phyloP scores from a whole-genome alignment of 139 green algal genomes.

The Pycnococcus provasolii region DNA sequence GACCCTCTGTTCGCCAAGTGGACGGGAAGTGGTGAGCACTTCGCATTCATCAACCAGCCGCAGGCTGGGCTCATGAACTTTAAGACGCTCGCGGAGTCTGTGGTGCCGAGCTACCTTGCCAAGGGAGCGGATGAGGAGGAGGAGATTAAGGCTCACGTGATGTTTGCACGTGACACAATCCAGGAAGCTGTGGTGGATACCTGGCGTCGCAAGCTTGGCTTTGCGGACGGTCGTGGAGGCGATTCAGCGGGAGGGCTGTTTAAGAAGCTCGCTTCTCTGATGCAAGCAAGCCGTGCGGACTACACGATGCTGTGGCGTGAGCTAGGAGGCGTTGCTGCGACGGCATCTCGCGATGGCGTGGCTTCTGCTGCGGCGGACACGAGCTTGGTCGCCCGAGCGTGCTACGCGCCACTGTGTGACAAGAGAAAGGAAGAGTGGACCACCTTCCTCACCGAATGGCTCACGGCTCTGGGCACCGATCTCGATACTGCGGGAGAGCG shows the following conservation, averaged over 20 bases:
- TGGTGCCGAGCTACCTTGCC: conserved; percentile 3
- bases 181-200: background rate
- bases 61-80: conserved; percentile 23
- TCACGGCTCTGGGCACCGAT: no score
- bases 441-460: no score
- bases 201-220: conserved; percentile 17
- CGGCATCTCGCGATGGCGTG: no score
- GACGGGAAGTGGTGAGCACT: conserved; percentile 27
- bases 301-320: conserved; percentile 21
- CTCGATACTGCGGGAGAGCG: background rate
- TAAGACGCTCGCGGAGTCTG: background rate
- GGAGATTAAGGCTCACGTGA: background rate
- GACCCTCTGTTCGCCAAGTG: conserved; percentile 31
- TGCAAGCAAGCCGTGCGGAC: conserved; percentile 11
- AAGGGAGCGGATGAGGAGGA: conserved; percentile 3
- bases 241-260: conserved; percentile 13
- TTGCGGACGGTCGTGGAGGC: background rate
- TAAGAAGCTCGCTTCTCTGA: conserved; percentile 18
- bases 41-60: conserved; percentile 28
- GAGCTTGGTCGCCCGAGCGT: no score
- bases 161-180: background rate
- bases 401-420: no score
- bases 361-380: no score
- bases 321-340: conserved; percentile 1
- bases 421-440: no score